Evolutionary conservation across 495 filamentous ascomycete genomes (phyloP).

Genomic region (Filosporella fistucella): DNA sequence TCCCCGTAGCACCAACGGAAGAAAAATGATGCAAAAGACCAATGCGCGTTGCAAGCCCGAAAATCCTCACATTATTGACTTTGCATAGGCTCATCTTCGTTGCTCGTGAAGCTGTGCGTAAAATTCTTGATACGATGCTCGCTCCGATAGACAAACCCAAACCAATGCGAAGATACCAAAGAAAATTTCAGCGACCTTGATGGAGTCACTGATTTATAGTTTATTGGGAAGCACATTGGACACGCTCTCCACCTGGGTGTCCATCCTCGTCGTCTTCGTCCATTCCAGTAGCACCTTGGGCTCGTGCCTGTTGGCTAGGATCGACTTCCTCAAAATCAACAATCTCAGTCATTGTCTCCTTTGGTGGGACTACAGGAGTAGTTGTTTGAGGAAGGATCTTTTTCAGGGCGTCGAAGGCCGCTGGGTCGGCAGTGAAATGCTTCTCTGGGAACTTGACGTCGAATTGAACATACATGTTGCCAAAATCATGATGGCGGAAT

Average conservation of each 20-base stretch:
- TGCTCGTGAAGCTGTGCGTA: slow-evolving; percentile 10
- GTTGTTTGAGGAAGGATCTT: slow-evolving; percentile 72
- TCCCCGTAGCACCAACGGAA: slow-evolving; percentile 3
- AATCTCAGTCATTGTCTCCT: slow-evolving; percentile 79
- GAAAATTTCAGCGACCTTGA: too few relatives aligned
- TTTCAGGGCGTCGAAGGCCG: slow-evolving; percentile 64
- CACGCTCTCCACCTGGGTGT: slow-evolving; percentile 79
- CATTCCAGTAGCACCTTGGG: slow-evolving; percentile 62
- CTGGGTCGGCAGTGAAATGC: slow-evolving; percentile 51
- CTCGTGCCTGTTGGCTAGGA: slow-evolving; percentile 62
- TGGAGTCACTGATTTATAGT: neutral
- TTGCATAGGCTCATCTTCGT: neutral
- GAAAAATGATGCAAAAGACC: slow-evolving; percentile 5
- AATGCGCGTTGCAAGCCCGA: too few relatives aligned
- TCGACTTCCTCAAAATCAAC: slow-evolving; percentile 86
- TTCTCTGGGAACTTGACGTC: slow-evolving; percentile 90
- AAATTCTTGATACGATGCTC: slow-evolving; percentile 4
- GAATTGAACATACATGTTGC: slow-evolving; percentile 97
- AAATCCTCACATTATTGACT: too few relatives aligned
- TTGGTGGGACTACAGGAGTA: slow-evolving; percentile 55
- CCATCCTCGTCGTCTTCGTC: slow-evolving; percentile 85
- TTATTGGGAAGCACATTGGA: slow-evolving; percentile 98
- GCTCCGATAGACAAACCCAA: slow-evolving; percentile 7
- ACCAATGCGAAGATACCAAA: slow-evolving; percentile 8
- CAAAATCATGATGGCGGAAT: slow-evolving; percentile 88